These are phyloP conservation scores for Blastobotrys buckinghamii DNA, from an alignment of 1,139 yeast genomes.

Conservation along the genomic window DNA sequence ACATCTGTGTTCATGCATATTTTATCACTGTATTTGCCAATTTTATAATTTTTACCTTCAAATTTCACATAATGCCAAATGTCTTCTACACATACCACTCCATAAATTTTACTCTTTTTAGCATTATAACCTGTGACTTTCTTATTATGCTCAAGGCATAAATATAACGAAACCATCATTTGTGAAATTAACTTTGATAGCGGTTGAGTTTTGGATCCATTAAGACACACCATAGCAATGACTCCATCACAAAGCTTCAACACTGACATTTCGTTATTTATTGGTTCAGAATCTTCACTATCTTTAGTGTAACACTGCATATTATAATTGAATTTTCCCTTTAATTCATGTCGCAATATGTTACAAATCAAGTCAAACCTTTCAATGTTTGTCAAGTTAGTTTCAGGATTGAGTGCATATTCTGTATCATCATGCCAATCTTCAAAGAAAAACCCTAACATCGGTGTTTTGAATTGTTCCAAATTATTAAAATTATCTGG, in stretches of 20 bases:
- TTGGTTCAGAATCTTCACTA: not conserved
- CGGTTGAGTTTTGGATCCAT: not conserved
- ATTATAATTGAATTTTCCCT: too few relatives aligned
- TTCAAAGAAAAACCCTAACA: not conserved
- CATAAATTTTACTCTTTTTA: not conserved
- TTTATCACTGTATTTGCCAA: not conserved
- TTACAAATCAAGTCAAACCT: not conserved
- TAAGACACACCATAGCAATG: not conserved
- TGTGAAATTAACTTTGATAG: not conserved
- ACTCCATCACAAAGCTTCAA: not conserved
- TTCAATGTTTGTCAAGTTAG: too few relatives aligned
- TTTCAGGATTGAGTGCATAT: not conserved
- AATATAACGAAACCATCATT: conserved; percentile 1
- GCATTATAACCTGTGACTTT: not conserved
- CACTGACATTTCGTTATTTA: not conserved
- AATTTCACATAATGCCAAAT: not conserved
- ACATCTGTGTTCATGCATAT: not conserved
- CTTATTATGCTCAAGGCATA: conserved; percentile 3
- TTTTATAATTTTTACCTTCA: conserved; percentile 2
- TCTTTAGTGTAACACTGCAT: too few relatives aligned
- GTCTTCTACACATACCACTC: not conserved
- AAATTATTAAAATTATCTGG: not conserved
- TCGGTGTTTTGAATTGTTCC: not conserved
- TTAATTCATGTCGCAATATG: not conserved
- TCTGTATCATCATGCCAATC: not conserved